phyloP scores from a whole-genome alignment of 257 asterid species.

The Salvia miltiorrhiza region DNA sequence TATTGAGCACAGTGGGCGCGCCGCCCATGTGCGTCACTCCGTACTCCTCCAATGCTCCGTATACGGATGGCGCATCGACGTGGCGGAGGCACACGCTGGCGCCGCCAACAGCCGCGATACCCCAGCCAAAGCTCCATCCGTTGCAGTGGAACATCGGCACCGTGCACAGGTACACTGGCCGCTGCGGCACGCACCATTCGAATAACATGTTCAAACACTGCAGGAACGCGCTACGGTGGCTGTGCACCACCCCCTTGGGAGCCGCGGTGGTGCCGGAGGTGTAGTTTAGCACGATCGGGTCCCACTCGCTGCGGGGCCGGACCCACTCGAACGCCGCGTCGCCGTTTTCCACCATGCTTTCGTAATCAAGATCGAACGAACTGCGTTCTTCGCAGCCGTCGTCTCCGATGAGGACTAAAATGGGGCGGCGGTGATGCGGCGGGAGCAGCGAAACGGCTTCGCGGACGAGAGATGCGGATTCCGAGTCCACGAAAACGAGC shows the following conservation, averaged over 20 bases:
- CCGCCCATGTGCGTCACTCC: slow-evolving; percentile 35
- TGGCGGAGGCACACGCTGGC: slow-evolving; percentile 41
- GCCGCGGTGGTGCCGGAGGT: slow-evolving; percentile 53
- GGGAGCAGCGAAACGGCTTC: slow-evolving; percentile 4
- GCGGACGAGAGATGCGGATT: background rate
- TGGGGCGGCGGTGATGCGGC: background rate
- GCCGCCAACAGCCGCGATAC: slow-evolving; percentile 45
- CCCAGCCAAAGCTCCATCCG: slow-evolving; percentile 47
- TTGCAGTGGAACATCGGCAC: slow-evolving; percentile 50
- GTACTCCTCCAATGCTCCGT: slow-evolving; percentile 14
- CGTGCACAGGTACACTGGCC: slow-evolving; percentile 42
- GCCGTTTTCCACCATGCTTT: background rate
- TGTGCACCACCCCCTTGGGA: slow-evolving; percentile 46
- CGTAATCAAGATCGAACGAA: background rate
- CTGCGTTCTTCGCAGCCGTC: no score
- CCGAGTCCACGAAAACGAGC: slow-evolving; percentile 29
- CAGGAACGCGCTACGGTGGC: slow-evolving; percentile 39
- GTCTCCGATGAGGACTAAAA: background rate
- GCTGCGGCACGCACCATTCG: slow-evolving; percentile 36
- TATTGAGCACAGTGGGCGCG: slow-evolving; percentile 37
- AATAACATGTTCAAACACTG: slow-evolving; percentile 3
- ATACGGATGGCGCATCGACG: slow-evolving; percentile 17
- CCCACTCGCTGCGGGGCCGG: slow-evolving; percentile 38
- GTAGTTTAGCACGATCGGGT: slow-evolving; percentile 42
- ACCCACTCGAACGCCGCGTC: slow-evolving; percentile 22